Evolutionary conservation across 805 yeast genomes (phyloP), one percentile per base, ranked within the genome.

Genomic region (Wickerhamomyces ciferrii): DNA sequence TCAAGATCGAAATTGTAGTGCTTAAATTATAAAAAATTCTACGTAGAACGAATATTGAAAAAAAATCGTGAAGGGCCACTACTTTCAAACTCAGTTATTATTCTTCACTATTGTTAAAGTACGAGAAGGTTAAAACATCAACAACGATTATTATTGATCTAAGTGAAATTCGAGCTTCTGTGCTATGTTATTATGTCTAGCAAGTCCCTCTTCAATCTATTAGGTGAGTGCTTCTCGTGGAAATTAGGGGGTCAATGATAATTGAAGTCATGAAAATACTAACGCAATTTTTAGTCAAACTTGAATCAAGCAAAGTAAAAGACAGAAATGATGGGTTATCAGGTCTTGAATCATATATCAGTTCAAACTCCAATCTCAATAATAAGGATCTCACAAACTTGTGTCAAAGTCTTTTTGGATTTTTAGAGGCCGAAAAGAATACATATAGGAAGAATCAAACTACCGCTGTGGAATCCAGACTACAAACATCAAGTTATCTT

Each of bases 271-370:
- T 27, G 15, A n/a, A 9, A n/a, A n/a, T 32, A 32, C 35, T 32
- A 20, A 20, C 24, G 8, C 21, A 3, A 5, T 14, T 4, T 13
- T 4, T 38, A 41, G 52, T 39, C 13, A 41, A 43, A 27, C 63
- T 82, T 36, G 65, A 65, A 21, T 82, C 87, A 1, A 49, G 71
- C 3, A 81, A 75, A 54, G 64, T 78, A 29, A 75, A 73, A 50
- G 86, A 80, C 14, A 64, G 87, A 35, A 77, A 68, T 50, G 79
- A 74, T 42, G 84, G 77, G 0, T 54, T 83, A 9, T 59, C 60
- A 19, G 65, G 59, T 24, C 53, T 78, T 24, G 70, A 70, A 11
- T 64, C 58, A 43, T 59, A 52, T 5, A 46, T 52, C 1, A 39
- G 46, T n/a, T 25, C 53, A 51, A 45, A 56, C 49, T 49, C 55